phyloP scores from a whole-genome alignment of 2,329 filamentous ascomycete genomes.

The Cercospora janseana region DNA sequence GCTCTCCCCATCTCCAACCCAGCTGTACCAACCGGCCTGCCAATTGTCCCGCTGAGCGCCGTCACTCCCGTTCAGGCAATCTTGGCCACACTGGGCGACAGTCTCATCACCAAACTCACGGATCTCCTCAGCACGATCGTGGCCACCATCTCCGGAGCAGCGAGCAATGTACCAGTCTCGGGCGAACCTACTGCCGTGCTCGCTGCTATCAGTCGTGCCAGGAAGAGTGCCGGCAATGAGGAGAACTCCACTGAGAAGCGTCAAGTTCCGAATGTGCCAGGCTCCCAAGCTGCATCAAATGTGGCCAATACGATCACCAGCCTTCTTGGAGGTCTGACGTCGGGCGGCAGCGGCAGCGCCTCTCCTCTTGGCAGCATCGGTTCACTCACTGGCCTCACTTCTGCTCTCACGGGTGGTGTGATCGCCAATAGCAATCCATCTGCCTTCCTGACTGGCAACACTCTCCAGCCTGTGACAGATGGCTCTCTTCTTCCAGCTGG shows the following conservation, averaged over 20 bases:
- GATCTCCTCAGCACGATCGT: slow-evolving; percentile 12
- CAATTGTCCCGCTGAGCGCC: slow-evolving; percentile 4
- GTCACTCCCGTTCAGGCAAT: slow-evolving; percentile 7
- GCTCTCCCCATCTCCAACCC: slow-evolving; percentile 11
- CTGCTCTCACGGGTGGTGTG: background rate
- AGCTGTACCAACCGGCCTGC: slow-evolving; percentile 9
- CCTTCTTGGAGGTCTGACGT: slow-evolving; percentile 5
- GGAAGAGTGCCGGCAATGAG: background rate
- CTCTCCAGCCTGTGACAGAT: slow-evolving; percentile 2
- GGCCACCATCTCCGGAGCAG: slow-evolving; percentile 8
- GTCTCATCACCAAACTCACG: slow-evolving; percentile 8
- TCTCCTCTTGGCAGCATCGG: slow-evolving; percentile 2
- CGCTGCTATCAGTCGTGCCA: background rate
- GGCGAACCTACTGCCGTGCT: background rate
- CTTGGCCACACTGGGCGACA: slow-evolving; percentile 9
- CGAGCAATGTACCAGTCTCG: slow-evolving; percentile 1
- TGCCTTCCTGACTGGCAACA: slow-evolving; percentile 2
- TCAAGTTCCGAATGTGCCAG: background rate
- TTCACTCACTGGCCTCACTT: slow-evolving; percentile 8
- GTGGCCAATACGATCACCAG: background rate
- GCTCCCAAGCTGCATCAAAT: background rate
- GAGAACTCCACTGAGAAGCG: slow-evolving; percentile 9
- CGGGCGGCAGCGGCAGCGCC: background rate
- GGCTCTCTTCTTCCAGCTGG: slow-evolving; percentile 5
- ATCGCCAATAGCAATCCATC: slow-evolving; percentile 13